A percentile compares a stretch with the other conserved stretches of the same genome.
phyloP scores from a whole-genome alignment of 495 filamentous ascomycete genomes.

The Aspergillus biplanus region DNA sequence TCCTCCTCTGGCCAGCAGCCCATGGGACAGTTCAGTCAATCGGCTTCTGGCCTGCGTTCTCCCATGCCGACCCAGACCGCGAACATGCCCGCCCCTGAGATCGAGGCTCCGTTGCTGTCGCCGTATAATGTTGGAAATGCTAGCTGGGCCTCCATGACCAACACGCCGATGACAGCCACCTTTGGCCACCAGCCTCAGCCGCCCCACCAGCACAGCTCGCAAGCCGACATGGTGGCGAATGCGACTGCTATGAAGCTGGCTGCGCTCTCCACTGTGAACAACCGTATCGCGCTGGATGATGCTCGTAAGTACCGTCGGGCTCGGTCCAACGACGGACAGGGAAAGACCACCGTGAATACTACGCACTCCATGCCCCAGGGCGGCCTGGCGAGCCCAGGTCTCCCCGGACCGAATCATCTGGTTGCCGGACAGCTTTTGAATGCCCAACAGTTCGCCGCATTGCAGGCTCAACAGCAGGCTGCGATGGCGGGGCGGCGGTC shows the following conservation, averaged over 20 bases:
- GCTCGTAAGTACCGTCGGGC: constrained; percentile 91
- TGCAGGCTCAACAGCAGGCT: constrained; percentile 83
- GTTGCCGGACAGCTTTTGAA: constrained; percentile 85
- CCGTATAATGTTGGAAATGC: constrained; percentile 83
- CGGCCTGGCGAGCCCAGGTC: constrained; percentile 49
- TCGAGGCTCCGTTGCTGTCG: constrained; percentile 84
- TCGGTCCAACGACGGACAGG: constrained; percentile 84
- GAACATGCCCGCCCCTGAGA: constrained; percentile 74
- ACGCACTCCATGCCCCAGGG: constrained; percentile 54
- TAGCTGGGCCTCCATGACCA: constrained; percentile 98
- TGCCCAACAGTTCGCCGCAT: constrained; percentile 80
- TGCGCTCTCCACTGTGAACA: constrained; percentile 95
- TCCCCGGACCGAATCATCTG: constrained; percentile 70
- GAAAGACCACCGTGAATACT: constrained; percentile 43
- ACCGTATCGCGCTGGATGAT: constrained; percentile 95
- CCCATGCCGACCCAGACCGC: constrained; percentile 81
- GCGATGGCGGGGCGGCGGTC: constrained; percentile 80
- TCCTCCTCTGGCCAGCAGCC: constrained; percentile 86
- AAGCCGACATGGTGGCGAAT: constrained; percentile 98
- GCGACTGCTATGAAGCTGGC: constrained; percentile 99
- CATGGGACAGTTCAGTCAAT: constrained; percentile 96
- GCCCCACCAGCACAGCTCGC: constrained; percentile 53
- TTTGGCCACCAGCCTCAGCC: constrained; percentile 63
- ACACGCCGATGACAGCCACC: constrained; percentile 91
- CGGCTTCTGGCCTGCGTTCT: constrained; percentile 79